Percentiles rank a stretch among this genome's conserved stretches.
Conservation (phyloP, 305 asterid genomes). For the Fraxinus sp. region DNA sequence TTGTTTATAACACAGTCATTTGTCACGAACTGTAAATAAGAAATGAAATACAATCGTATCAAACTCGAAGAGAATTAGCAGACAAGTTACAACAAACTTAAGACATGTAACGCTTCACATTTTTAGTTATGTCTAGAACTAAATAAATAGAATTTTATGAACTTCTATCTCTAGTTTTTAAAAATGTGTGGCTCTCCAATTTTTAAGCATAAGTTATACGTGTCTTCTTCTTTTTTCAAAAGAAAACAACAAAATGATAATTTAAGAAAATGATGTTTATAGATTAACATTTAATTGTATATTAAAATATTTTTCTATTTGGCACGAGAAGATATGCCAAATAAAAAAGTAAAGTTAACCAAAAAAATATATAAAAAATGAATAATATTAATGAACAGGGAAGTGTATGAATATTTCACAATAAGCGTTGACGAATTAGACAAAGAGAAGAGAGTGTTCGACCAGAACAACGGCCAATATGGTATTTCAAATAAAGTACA, state of each 20-base stretch:
- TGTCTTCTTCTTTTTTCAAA: background rate
- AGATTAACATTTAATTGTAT: background rate
- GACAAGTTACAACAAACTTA: no score
- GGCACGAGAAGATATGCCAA: background rate
- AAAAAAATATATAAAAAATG: no score
- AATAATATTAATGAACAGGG: no score
- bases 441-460: no score
- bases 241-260: background rate
- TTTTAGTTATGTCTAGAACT: background rate
- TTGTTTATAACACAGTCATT: background rate
- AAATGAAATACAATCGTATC: no score
- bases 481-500: no score
- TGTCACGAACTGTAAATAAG: no score
- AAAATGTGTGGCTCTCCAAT: background rate
- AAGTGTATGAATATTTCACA: no score
- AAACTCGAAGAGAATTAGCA: background rate
- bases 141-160: no score
- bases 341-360: background rate
- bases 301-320: background rate
- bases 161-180: background rate
- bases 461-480: no score
- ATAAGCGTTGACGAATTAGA: no score
- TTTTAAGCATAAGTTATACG: background rate
- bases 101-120: no score
- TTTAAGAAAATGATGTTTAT: background rate